Base-by-base conservation (phyloP, 257 asterid species). In the Solanum commersonii region DNA sequence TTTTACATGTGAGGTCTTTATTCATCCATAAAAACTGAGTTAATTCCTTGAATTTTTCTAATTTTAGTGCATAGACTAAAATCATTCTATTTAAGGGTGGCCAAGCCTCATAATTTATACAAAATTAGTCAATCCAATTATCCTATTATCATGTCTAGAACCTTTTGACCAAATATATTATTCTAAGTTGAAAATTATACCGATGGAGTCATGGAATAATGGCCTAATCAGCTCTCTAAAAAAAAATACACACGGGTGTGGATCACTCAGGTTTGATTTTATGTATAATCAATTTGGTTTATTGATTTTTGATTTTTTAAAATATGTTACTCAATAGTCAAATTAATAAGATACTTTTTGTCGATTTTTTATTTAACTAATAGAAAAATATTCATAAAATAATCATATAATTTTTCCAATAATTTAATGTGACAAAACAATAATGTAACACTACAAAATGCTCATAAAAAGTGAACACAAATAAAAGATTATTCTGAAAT, bases 281-380 rank as follows among this genome's bases (percentile, higher is more conserved):
- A 15, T 5, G 20, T 49, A 15, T 49, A 15, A 49, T 49, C 8
- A 49, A 3, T 49, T 49, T 2, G 23, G 0, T 15, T 49, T 14
- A 15, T 49, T 15, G 9, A 49, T 16, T 49, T 49, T 49, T 5
- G 0, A 49, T 46, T 46, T 46, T 46, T 46, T 5, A 0, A 49
- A 49, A 49, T 15, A 49, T 49, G 60, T 2, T 16, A 49, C 20
- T 49, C 22, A 49, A 49, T 49, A 49, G 3, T 49, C 0, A 49
- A 49, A 49, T 49, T 2, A 2, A 49, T 49, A 49, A 49, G 0
- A 15, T 49, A 52, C 6, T 52, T 52, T 52, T 52, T 52, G 1
- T 52, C 1, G 0, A 0, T 6, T 52, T 52, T 52, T 52, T 0
- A 52, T 52, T 16, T 16, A 52, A 52, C 3, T 7, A 52, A 52